phyloP scores from a whole-genome alignment of 139 green algal species.

The Zygnema cylindricum region DNA sequence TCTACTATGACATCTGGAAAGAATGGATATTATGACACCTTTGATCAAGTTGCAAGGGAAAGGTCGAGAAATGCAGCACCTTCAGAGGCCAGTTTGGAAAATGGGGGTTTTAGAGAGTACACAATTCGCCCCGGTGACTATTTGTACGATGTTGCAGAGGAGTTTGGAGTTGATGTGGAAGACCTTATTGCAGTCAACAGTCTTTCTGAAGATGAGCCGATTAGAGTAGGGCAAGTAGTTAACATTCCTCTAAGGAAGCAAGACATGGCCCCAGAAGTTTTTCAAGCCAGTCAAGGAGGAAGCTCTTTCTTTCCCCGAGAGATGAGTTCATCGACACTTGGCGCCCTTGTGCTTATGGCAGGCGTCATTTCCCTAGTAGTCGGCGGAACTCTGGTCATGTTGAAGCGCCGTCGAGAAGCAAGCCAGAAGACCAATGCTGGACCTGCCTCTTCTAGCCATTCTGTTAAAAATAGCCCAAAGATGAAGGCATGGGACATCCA shows the following conservation, averaged over 20 bases:
- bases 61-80: background rate
- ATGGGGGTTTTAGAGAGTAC: background rate
- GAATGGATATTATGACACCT: background rate
- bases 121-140: constrained; percentile 11
- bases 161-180: constrained; percentile 18
- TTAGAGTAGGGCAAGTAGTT: constrained; percentile 10
- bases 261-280: background rate
- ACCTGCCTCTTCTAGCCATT: background rate
- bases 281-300: background rate
- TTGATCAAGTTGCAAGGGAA: background rate
- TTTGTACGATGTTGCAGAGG: background rate
- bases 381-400: background rate
- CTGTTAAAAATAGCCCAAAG: no score
- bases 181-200: constrained; percentile 3
- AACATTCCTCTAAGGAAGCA: background rate
- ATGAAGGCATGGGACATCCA: no score
- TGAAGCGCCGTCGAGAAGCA: background rate
- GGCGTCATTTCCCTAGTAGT: background rate
- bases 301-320: background rate
- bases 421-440: background rate
- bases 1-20: background rate
- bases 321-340: background rate
- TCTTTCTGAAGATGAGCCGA: constrained; percentile 10
- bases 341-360: background rate
- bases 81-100: background rate